Percentiles rank a stretch among this genome's conserved stretches.
These are phyloP conservation scores for Trichoderma brevicompactum DNA, from an alignment of 2,329 filamentous ascomycete genomes.

Conservation along the genomic window DNA sequence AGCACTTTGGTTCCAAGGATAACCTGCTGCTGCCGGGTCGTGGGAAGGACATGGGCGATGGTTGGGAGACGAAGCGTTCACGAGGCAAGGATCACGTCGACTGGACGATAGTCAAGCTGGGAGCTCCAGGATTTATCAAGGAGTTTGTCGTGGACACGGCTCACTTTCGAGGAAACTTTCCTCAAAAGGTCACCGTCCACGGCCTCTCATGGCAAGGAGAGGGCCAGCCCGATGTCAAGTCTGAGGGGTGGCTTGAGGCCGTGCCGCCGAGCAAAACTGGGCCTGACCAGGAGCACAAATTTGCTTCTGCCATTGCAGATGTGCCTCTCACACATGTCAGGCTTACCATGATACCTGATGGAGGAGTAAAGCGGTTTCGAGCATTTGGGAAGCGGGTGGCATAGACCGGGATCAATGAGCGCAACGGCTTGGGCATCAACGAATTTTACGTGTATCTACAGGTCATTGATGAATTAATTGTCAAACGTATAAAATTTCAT, in stretches of 20 bases:
- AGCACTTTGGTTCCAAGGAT: slow-evolving; percentile 82
- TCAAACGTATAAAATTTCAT: background rate
- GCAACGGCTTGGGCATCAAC: background rate
- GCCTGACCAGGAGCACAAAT: slow-evolving; percentile 74
- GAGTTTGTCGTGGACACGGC: slow-evolving; percentile 78
- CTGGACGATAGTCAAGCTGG: slow-evolving; percentile 79
- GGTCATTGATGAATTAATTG: too few relatives aligned
- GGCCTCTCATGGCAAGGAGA: slow-evolving; percentile 59
- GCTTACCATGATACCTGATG: slow-evolving; percentile 90
- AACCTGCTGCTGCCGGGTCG: slow-evolving; percentile 79
- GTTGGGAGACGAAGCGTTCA: slow-evolving; percentile 82
- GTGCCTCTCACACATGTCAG: slow-evolving; percentile 79
- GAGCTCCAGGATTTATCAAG: slow-evolving; percentile 66
- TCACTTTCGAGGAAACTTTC: slow-evolving; percentile 83
- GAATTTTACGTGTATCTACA: background rate
- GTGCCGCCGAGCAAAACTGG: slow-evolving; percentile 69
- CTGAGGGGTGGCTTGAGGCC: slow-evolving; percentile 67
- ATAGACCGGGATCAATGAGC: background rate
- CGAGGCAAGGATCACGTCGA: slow-evolving; percentile 73
- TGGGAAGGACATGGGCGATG: slow-evolving; percentile 84
- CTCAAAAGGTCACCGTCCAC: slow-evolving; percentile 73
- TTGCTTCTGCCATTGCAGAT: slow-evolving; percentile 59
- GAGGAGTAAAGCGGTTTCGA: slow-evolving; percentile 85
- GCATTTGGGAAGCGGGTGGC: slow-evolving; percentile 44
- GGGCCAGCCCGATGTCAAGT: slow-evolving; percentile 60